These are phyloP conservation scores for Penicillium paxilli DNA, from an alignment of 495 filamentous ascomycete species.

Conservation along the genomic window DNA sequence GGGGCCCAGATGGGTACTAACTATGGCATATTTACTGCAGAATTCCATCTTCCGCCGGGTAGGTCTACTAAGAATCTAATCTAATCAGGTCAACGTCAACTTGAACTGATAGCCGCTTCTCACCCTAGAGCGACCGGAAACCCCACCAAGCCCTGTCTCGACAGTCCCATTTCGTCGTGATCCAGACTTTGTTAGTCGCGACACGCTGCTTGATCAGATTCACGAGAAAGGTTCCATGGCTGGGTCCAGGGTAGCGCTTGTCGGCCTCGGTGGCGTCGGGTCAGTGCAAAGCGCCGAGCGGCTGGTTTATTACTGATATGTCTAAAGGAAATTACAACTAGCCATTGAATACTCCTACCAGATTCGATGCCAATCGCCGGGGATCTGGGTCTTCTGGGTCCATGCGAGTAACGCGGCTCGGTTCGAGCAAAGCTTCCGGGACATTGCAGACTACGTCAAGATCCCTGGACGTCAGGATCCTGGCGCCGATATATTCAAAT, in stretches of 20 bases:
- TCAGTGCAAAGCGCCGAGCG: slow-evolving; percentile 8
- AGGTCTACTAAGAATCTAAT: too few species aligned
- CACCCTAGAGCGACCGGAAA: slow-evolving; percentile 6
- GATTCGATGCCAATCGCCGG: background rate
- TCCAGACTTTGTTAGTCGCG: slow-evolving; percentile 34
- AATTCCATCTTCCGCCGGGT: too few species aligned
- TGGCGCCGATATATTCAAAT: background rate
- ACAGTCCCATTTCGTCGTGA: slow-evolving; percentile 33
- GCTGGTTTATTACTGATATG: slow-evolving; percentile 3
- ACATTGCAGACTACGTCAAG: slow-evolving; percentile 37
- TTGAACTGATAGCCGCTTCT: too few species aligned
- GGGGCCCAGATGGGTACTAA: too few species aligned
- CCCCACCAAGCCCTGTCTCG: slow-evolving; percentile 14
- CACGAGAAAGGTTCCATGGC: slow-evolving; percentile 18
- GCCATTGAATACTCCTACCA: slow-evolving; percentile 1
- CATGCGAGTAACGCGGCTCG: slow-evolving; percentile 38
- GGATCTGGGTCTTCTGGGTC: slow-evolving; percentile 15
- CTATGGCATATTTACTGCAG: too few species aligned
- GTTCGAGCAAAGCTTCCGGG: slow-evolving; percentile 38
- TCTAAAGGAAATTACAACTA: slow-evolving; percentile 31
- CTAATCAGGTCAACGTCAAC: too few species aligned
- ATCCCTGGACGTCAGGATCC: slow-evolving; percentile 14
- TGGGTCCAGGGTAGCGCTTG: slow-evolving; percentile 23
- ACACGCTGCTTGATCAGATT: slow-evolving; percentile 23
- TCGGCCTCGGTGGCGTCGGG: slow-evolving; percentile 37